Base-by-base conservation (phyloP, 2,329 filamentous ascomycete genomes). In the Nothophoma quercina region DNA sequence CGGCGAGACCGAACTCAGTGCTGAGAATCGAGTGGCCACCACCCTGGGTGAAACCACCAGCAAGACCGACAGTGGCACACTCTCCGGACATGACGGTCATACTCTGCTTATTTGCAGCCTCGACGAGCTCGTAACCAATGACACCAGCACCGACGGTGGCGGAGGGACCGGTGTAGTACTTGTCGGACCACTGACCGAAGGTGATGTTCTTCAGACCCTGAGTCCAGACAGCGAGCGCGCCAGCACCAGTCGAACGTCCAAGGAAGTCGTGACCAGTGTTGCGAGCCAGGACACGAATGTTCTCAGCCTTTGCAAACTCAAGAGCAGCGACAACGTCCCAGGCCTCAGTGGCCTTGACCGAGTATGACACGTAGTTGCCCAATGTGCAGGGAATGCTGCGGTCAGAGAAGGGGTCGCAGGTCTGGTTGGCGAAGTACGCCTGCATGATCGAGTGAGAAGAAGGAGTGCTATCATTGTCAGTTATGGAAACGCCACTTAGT, bases 291-390 rank as follows among this genome's bases (percentile, higher is more conserved):
- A 72, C 51, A 8, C 69, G 67, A 5, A 71, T 51, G 5, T 71
- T 70, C 21, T 63, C 16, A 7, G 48, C 25, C 29, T 59, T 50
- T 4, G 67, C 67, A 39, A 71, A 72, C 12, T 48, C 30, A 9
- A 72, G 47, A n/a, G 59, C 57, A 18, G 55, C 52, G 3, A 49
- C 32, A 2, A 64, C 40, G 32, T 70, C 63, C 12, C 39, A 41
- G 21, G 50, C 53, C 13, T 54, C 50, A n/a, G 48, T 47, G 7
- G 53, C 76, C 44, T 76, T 71, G n/a, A 78, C 71, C 0, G 73
- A 57, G 41, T 76, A 77, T 25, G 63, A 48, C 0, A 70, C 71
- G 23, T 62, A 57, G 32, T 64, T 67, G 63, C 72, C 57, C 8
- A 57, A 55, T 8, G 68, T 39, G 46, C 62, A 65, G 28, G 59